These are phyloP conservation scores for Kodamaea derodonti DNA, from an alignment of 1,139 yeast genomes.

Conservation along the genomic window DNA sequence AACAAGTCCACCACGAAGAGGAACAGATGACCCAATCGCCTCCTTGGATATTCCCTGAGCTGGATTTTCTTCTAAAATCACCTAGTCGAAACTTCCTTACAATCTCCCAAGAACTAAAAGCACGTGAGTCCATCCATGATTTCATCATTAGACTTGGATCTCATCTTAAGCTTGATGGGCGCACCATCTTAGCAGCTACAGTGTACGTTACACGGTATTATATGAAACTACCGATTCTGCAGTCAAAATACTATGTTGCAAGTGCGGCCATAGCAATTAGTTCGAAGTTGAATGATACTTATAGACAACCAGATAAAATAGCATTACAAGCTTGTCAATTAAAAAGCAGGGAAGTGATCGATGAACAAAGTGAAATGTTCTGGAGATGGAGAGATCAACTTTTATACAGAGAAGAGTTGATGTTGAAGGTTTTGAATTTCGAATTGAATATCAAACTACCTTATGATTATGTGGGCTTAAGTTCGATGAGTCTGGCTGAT, in stretches of 20 bases:
- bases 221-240: slow-evolving; percentile 41
- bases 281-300: slow-evolving; percentile 42
- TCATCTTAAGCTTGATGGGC: slow-evolving; percentile 38
- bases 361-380: slow-evolving; percentile 39
- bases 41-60: not conserved
- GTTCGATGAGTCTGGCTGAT: not conserved
- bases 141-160: slow-evolving; percentile 38
- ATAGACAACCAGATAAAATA: slow-evolving; percentile 42
- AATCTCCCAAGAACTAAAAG: slow-evolving; percentile 32
- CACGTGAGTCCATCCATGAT: slow-evolving; percentile 38
- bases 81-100: slow-evolving; percentile 28
- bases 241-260: slow-evolving; percentile 45
- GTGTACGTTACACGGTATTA: slow-evolving; percentile 40
- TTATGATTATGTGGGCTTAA: slow-evolving; percentile 13
- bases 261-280: slow-evolving; percentile 44
- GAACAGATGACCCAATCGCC: too few species aligned
- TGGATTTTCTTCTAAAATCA: slow-evolving; percentile 8
- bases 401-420: slow-evolving; percentile 41
- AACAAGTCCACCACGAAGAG: too few species aligned
- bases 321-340: slow-evolving; percentile 37
- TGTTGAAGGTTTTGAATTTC: slow-evolving; percentile 37
- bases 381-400: slow-evolving; percentile 50
- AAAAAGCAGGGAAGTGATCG: slow-evolving; percentile 28
- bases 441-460: slow-evolving; percentile 40
- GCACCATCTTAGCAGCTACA: slow-evolving; percentile 43